Conservation (phyloP, 805 yeast genomes). For the Starmerella powellii region DNA sequence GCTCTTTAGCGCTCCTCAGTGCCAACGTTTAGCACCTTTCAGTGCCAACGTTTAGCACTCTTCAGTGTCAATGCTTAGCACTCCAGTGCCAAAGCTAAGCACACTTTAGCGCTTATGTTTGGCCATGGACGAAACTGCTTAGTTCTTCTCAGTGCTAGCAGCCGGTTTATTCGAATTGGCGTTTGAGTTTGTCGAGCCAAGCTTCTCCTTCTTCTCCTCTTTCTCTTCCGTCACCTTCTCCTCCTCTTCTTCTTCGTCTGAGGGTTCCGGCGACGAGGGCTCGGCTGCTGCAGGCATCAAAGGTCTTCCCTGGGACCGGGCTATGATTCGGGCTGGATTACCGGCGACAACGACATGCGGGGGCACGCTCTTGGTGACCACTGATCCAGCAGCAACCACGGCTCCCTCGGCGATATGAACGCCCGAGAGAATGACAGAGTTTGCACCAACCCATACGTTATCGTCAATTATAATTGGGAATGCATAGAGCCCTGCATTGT, state of each 20-base stretch:
- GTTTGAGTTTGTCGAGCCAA: no score
- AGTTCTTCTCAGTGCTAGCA: no score
- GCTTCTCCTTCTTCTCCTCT: no score
- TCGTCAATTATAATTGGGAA: conserved; percentile 47
- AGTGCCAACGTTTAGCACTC: no score
- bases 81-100: no score
- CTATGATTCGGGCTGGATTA: conserved; percentile 40
- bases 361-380: conserved; percentile 48
- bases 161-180: no score
- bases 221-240: no score
- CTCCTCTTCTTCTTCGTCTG: neutral
- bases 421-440: conserved; percentile 46
- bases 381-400: conserved; percentile 56
- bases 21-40: no score
- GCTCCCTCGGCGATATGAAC: conserved; percentile 50
- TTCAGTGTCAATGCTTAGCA: no score
- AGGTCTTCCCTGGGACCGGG: conserved; percentile 3
- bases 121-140: no score
- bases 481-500: conserved; percentile 39
- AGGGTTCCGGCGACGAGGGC: conserved; percentile 1
- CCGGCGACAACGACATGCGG: conserved; percentile 49
- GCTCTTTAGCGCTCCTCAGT: no score
- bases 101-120: no score
- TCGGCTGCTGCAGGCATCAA: neutral
- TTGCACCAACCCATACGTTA: conserved; percentile 57